Evolutionary conservation across 2,329 filamentous ascomycete genomes (phyloP).

Genomic region (Neofusicoccum laricinum): DNA sequence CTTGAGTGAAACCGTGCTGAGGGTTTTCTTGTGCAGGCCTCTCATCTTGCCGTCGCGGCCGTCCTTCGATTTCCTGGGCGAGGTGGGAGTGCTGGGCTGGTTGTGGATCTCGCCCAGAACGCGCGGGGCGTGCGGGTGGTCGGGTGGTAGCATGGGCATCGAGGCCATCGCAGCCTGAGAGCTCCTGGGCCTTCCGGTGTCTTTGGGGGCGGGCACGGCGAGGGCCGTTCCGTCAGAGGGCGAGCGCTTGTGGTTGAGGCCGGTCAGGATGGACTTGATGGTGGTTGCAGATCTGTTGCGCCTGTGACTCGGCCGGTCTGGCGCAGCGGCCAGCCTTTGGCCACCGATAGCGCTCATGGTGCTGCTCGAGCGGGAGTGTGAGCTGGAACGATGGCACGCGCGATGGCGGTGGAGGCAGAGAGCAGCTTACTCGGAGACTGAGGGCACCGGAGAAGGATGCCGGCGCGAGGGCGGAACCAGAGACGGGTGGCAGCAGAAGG

Average conservation of each 20-base stretch:
- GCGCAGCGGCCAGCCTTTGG: conserved; percentile 9
- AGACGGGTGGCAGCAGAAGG: conserved; percentile 5
- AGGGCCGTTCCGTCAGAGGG: conserved; percentile 40
- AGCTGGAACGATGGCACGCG: background rate
- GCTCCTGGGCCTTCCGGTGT: conserved; percentile 19
- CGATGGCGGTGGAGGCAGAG: background rate
- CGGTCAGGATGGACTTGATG: conserved; percentile 53
- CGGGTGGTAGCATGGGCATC: conserved; percentile 45
- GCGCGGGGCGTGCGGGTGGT: conserved; percentile 45
- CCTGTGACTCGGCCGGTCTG: conserved; percentile 26
- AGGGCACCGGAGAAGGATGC: conserved; percentile 5
- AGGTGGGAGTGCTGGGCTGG: conserved; percentile 33
- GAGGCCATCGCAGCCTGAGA: conserved; percentile 25
- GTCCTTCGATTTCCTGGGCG: conserved; percentile 38
- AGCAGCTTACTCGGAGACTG: background rate
- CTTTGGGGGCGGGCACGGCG: conserved; percentile 5
- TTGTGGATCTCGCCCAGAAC: conserved; percentile 32
- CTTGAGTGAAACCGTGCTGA: conserved; percentile 53
- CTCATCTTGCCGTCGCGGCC: conserved; percentile 28
- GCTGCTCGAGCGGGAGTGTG: background rate
- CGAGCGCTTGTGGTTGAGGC: conserved; percentile 49
- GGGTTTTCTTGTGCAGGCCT: conserved; percentile 51
- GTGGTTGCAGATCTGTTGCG: conserved; percentile 46
- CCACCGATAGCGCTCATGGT: conserved; percentile 8
- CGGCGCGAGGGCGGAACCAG: background rate